phyloP scores from a whole-genome alignment of 78 protist genomes.

The Emiliania huxleyi region DNA sequence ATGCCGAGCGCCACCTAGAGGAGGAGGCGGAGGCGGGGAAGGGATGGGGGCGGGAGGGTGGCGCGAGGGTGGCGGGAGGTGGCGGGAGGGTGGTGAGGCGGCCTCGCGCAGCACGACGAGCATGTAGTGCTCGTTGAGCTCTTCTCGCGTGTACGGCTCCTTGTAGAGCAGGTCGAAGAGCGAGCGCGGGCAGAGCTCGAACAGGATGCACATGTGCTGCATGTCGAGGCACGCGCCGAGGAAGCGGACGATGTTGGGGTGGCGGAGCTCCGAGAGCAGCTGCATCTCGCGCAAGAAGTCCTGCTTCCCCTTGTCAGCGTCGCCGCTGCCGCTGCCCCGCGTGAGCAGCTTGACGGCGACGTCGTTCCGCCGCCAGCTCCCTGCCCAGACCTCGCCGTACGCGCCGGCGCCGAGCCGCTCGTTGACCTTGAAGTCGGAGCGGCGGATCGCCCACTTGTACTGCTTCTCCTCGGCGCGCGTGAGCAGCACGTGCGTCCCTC shows the following conservation, averaged over 20 bases:
- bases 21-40: no score
- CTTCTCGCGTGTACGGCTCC: not conserved
- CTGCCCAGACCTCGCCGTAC: slow-evolving; percentile 9
- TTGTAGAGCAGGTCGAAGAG: not conserved
- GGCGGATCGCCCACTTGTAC: not conserved
- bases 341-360: slow-evolving; percentile 2
- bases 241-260: slow-evolving; percentile 32
- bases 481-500: no score
- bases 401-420: slow-evolving; percentile 5
- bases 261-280: slow-evolving; percentile 12
- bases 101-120: not conserved
- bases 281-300: not conserved
- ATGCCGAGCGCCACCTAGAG: slow-evolving; percentile 60
- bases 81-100: no score
- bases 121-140: not conserved
- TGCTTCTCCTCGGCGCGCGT: not conserved
- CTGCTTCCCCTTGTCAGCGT: not conserved
- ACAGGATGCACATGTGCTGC: not conserved
- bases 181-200: not conserved
- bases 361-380: not conserved
- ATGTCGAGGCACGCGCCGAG: slow-evolving; percentile 38
- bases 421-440: not conserved
- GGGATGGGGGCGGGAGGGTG: slow-evolving; percentile 47
- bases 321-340: not conserved
- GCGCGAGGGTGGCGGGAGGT: no score